Percentiles rank a stretch among this genome's conserved stretches.
These are phyloP conservation scores for Smallanthus sonchifolius DNA, from an alignment of 129 eudicot species.

Conservation along the genomic window DNA sequence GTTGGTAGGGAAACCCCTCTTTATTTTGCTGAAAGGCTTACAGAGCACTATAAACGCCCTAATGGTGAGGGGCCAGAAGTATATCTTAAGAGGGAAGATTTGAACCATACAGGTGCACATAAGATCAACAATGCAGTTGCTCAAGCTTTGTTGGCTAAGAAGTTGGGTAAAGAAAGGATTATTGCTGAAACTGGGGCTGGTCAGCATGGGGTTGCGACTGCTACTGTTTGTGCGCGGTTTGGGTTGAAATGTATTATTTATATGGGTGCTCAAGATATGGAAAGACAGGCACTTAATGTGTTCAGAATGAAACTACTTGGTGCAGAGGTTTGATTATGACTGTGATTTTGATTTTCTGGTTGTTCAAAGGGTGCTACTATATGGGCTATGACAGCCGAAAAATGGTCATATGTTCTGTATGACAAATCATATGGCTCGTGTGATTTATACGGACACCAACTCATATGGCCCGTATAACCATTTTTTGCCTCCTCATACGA, in stretches of 20 bases:
- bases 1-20: conserved; percentile 94
- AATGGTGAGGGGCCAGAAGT: conserved; percentile 86
- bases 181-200: conserved; percentile 99
- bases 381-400: no score
- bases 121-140: conserved; percentile 91
- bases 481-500: no score
- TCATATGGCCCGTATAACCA: no score
- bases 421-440: no score
- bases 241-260: conserved; percentile 75
- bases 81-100: conserved; percentile 90
- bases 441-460: no score
- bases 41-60: conserved; percentile 75
- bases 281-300: conserved; percentile 83
- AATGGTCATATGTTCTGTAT: no score
- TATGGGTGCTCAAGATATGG: conserved; percentile 99
- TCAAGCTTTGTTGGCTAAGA: conserved; percentile 85
- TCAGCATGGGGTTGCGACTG: conserved; percentile 98
- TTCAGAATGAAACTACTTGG: conserved; percentile 94
- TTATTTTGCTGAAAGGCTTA: conserved; percentile 83
- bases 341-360: background rate
- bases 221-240: conserved; percentile 91
- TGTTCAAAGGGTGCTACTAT: no score
- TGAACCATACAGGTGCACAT: conserved; percentile 93
- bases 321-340: conserved; percentile 65
- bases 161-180: conserved; percentile 66